phyloP scores from a whole-genome alignment of 345 rosid species.

The Hirschfeldia incana region DNA sequence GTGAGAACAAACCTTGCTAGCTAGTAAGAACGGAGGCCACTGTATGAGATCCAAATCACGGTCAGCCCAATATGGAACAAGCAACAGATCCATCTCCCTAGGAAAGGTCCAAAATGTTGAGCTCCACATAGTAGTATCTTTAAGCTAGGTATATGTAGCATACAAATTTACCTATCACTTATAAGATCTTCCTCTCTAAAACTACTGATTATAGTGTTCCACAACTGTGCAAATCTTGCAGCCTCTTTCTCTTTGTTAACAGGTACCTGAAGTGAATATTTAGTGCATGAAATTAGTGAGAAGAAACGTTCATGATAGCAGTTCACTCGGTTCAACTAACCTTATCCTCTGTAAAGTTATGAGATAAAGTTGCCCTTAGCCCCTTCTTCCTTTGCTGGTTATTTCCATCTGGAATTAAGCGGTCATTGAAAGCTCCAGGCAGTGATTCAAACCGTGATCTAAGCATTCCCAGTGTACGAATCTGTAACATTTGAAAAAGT shows the following conservation, averaged over 20 bases:
- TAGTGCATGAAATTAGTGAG: constrained; percentile 7
- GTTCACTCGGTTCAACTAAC: constrained; percentile 13
- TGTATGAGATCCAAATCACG: constrained; percentile 84
- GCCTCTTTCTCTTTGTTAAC: constrained; percentile 75
- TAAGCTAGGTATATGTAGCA: constrained; percentile 18
- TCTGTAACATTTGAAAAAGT: constrained; percentile 48
- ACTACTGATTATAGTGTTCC: constrained; percentile 96
- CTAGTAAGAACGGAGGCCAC: constrained; percentile 98
- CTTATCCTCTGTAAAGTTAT: constrained; percentile 57
- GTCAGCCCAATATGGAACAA: constrained; percentile 99
- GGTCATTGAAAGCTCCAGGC: constrained; percentile 86
- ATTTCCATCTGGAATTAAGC: constrained; percentile 74
- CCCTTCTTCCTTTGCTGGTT: constrained; percentile 71
- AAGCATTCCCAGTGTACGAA: constrained; percentile 98
- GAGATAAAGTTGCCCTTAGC: constrained; percentile 63
- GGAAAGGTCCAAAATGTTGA: constrained; percentile 21
- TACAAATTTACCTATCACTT: constrained; percentile 58
- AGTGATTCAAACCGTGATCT: constrained; percentile 88
- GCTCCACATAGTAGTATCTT: constrained; percentile 8
- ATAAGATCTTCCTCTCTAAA: constrained; percentile 98
- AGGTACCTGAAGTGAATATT: constrained; percentile 46
- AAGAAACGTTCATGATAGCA: constrained; percentile 4
- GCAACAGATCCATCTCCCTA: constrained; percentile 97
- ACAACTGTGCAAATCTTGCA: constrained; percentile 95
- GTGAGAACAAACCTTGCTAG: constrained; percentile 80